Percentiles rank a stretch among this genome's conserved stretches.
Evolutionary conservation across 768 basidiomycete species (phyloP).

Genomic region (Lentinula guzmanii): DNA sequence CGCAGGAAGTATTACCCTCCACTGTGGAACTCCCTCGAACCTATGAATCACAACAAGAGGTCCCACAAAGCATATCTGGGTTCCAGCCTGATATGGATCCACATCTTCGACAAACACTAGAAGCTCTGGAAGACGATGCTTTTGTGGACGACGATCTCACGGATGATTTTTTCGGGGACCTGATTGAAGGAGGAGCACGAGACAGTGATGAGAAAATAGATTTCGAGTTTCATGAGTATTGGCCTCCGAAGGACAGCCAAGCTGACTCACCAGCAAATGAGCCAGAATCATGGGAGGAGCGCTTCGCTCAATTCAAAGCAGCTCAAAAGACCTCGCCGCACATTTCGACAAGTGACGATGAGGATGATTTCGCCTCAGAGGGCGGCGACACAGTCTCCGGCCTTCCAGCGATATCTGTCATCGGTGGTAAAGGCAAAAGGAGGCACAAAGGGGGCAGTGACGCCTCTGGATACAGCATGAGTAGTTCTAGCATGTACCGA

Average conservation of each 20-base stretch:
- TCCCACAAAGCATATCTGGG: conserved; percentile 80
- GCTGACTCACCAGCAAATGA: conserved; percentile 22
- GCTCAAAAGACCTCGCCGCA: conserved; percentile 22
- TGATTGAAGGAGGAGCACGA: conserved; percentile 69
- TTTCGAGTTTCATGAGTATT: conserved; percentile 64
- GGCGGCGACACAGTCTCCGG: conserved; percentile 77
- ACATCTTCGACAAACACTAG: conserved; percentile 85
- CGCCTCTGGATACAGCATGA: conserved; percentile 96
- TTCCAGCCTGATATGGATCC: conserved; percentile 97
- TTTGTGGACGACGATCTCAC: conserved; percentile 77
- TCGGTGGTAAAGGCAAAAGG: conserved; percentile 68
- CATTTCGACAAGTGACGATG: conserved; percentile 40
- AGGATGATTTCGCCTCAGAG: conserved; percentile 53
- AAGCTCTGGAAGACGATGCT: conserved; percentile 93
- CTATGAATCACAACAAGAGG: conserved; percentile 69
- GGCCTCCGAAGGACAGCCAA: conserved; percentile 19
- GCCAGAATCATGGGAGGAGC: conserved; percentile 64
- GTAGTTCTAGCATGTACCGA: conserved; percentile 91
- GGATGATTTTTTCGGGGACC: conserved; percentile 72
- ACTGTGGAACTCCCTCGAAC: conserved; percentile 65
- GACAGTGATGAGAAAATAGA: conserved; percentile 52
- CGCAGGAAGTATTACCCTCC: conserved; percentile 69
- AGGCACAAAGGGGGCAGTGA: conserved; percentile 72
- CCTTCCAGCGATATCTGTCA: conserved; percentile 68
- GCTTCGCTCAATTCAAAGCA: conserved; percentile 76